Conservation (phyloP, 805 yeast species). For the Cyberlindnera mrakii region DNA sequence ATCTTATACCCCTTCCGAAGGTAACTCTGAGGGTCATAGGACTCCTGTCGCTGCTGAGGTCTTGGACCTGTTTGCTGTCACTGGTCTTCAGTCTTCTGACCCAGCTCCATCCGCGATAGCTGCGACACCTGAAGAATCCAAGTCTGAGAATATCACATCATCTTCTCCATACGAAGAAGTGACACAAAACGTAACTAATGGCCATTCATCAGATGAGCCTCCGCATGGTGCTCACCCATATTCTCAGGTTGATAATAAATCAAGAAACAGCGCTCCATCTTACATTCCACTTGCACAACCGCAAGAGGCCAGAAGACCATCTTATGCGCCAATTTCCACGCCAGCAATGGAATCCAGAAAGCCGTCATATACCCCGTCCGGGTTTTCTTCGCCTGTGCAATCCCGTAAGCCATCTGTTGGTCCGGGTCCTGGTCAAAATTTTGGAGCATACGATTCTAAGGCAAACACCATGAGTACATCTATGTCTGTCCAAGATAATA, state of each 20-base stretch:
- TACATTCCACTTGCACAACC: too few species aligned
- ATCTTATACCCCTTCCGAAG: slow-evolving; percentile 7
- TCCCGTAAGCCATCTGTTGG: not conserved
- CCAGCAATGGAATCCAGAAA: not conserved
- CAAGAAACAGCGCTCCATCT: too few species aligned
- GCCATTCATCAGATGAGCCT: too few species aligned
- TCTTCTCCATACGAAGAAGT: too few species aligned
- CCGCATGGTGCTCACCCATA: not conserved
- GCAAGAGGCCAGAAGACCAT: too few species aligned
- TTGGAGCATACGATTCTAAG: slow-evolving; percentile 5
- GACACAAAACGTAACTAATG: too few species aligned
- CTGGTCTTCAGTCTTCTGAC: slow-evolving; percentile 6
- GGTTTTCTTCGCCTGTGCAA: not conserved
- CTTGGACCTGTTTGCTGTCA: slow-evolving; percentile 13
- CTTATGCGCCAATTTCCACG: not conserved
- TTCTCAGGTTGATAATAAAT: not conserved
- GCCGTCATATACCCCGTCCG: not conserved
- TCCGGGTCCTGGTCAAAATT: slow-evolving; percentile 2
- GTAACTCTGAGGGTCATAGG: not conserved
- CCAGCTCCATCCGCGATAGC: slow-evolving; percentile 2
- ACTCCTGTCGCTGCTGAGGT: slow-evolving; percentile 10
- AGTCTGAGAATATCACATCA: too few species aligned
- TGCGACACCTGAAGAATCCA: not conserved
- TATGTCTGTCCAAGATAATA: not conserved
- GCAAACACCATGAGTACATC: slow-evolving; percentile 6